Conservation (phyloP, 495 filamentous ascomycete genomes). For the Ramalina intermedia region DNA sequence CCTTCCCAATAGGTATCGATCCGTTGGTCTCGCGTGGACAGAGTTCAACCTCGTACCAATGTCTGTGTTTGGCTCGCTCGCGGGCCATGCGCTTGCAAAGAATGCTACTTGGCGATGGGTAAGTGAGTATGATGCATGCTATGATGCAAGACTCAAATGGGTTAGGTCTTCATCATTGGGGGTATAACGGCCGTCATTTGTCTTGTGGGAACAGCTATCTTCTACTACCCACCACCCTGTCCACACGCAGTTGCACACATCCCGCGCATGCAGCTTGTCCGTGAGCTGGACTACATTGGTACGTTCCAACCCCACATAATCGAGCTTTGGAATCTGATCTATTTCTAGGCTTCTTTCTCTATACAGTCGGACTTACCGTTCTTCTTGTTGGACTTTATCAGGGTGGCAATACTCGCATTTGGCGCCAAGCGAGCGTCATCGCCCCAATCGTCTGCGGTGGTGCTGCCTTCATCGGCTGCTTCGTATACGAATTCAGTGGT, state of each 20-base stretch:
- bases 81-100: neutral
- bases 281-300: conserved; percentile 4
- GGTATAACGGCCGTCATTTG: neutral
- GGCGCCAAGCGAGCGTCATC: neutral
- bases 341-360: neutral
- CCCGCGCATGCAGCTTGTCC: conserved; percentile 1
- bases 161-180: conserved; percentile 2
- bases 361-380: neutral
- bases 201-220: conserved; percentile 4
- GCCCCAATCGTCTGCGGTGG: neutral
- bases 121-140: too few species aligned
- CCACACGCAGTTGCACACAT: neutral
- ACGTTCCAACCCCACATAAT: too few species aligned
- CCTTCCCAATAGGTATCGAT: too few species aligned
- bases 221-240: conserved; percentile 5
- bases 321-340: too few species aligned
- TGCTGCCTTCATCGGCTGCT: neutral
- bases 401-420: neutral
- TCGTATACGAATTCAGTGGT: neutral
- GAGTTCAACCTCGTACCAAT: neutral
- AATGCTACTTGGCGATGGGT: conserved; percentile 8
- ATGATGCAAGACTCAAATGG: too few species aligned
- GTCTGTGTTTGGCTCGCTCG: conserved; percentile 1
- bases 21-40: too few species aligned
- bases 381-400: neutral